These are phyloP conservation scores for Plasmodium gaboni DNA, from an alignment of 169 alveolate genomes.

Conservation along the genomic window DNA sequence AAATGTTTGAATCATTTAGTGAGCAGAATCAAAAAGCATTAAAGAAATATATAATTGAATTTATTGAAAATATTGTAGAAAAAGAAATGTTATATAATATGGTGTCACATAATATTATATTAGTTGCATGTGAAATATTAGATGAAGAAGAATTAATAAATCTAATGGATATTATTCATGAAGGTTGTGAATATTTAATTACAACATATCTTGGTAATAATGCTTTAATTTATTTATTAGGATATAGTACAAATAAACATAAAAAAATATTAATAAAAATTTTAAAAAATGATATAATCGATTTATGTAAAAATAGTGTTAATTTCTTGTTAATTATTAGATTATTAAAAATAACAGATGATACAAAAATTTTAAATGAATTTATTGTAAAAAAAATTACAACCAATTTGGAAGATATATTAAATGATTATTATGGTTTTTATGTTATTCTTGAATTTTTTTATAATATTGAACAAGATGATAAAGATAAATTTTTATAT, in stretches of 20 bases:
- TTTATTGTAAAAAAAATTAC: conserved; percentile 60
- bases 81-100: conserved; percentile 60
- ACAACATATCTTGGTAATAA: conserved; percentile 60
- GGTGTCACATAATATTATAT: conserved; percentile 44
- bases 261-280: conserved; percentile 64
- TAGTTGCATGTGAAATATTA: conserved; percentile 32
- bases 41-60: conserved; percentile 31
- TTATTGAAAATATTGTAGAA: conserved; percentile 56
- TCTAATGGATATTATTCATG: conserved; percentile 66
- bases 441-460: conserved; percentile 67
- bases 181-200: conserved; percentile 75
- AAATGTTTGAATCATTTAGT: conserved; percentile 24
- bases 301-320: conserved; percentile 66
- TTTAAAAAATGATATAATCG: conserved; percentile 46
- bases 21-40: conserved; percentile 40
- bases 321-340: conserved; percentile 64
- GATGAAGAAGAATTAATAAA: conserved; percentile 34
- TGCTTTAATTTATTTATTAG: conserved; percentile 64
- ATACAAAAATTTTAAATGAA: conserved; percentile 55
- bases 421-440: conserved; percentile 71
- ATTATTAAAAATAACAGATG: conserved; percentile 70
- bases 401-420: conserved; percentile 39
- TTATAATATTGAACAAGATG: conserved; percentile 28
- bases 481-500: conserved; percentile 38
- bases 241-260: conserved; percentile 73